Base-by-base conservation (phyloP, 2,329 filamentous ascomycete genomes). In the Macrophomina tecta region DNA sequence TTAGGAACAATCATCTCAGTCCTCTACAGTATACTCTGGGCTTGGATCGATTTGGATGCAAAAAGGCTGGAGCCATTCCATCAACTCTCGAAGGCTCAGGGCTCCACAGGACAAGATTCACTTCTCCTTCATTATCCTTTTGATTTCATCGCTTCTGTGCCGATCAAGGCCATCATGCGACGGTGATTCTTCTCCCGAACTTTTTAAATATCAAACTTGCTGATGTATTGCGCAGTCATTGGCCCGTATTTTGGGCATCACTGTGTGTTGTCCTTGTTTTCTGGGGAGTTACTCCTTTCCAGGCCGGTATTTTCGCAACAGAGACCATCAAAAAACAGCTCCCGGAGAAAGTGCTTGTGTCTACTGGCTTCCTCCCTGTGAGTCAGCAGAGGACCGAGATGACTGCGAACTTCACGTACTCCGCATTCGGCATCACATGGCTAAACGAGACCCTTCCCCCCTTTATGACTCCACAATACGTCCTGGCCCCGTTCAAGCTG, bases 31-130 rank as follows among this genome's bases (percentile, higher is more conserved):
- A 78, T 89, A 0, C 55, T 84, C 0, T 89, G 87, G 86, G 82
- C 79, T 3, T 88, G 86, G 85, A 79, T 89, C 0, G 87, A 90
- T 61, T 72, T 89, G 0, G 85, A 90, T 45, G 77, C 82, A 0
- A 87, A 88, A 67, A 71, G 88, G 0, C 77, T 89, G 55, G 86
- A 90, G 42, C 87, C 87, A 0, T 90, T 83, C 78, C 82, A 87
- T 11, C 85, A 89, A 32, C 65, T 90, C 0, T 87, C 86, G 0
- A 83, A 80, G 11, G 12, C 70, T 0, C 69, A 72, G 0, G 87
- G 86, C 0, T 84, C 83, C 0, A 70, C 70, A 0, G 85, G 79
- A 0, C 73, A 77, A 6, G 70, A 85, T 0, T 87, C 85, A 0
- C 16, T 90, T 0, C 75, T 87, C 0, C 60, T 90, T 0, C 79